These are phyloP conservation scores for Arachnopeziza araneosa DNA, from an alignment of 2,329 filamentous ascomycete species.

Conservation along the genomic window DNA sequence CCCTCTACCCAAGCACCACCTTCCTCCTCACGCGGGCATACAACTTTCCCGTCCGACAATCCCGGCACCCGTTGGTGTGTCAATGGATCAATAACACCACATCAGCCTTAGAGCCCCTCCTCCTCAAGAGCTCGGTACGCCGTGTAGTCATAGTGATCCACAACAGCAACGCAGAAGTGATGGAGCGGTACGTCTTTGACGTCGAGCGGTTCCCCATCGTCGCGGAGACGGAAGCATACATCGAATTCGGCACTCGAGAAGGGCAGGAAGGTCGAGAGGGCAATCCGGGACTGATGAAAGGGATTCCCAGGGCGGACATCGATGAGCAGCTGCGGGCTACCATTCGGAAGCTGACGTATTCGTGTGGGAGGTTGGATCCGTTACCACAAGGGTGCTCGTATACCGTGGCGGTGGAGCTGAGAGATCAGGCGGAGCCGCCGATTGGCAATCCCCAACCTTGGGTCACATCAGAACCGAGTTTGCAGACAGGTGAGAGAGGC, in stretches of 20 bases:
- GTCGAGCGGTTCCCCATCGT: constrained; percentile 35
- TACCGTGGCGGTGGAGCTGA: constrained; percentile 69
- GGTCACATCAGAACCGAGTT: constrained; percentile 47
- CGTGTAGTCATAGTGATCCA: constrained; percentile 34
- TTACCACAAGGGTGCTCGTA: constrained; percentile 65
- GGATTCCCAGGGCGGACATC: constrained; percentile 47
- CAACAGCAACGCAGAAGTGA: constrained; percentile 29
- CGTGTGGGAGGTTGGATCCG: constrained; percentile 49
- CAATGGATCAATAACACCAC: constrained; percentile 64
- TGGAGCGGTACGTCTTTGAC: constrained; percentile 40
- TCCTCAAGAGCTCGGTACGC: constrained; percentile 44
- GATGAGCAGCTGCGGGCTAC: constrained; percentile 68
- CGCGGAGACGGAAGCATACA: constrained; percentile 30
- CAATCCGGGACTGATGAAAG: neutral
- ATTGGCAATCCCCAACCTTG: constrained; percentile 58
- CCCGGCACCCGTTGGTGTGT: constrained; percentile 64
- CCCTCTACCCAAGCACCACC: constrained; percentile 59
- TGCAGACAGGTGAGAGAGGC: constrained; percentile 31
- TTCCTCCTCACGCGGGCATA: constrained; percentile 63
- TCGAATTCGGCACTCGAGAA: constrained; percentile 29
- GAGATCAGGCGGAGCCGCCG: constrained; percentile 51
- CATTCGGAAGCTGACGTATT: constrained; percentile 55
- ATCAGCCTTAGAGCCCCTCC: constrained; percentile 52
- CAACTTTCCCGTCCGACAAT: constrained; percentile 66
- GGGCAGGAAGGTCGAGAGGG: constrained; percentile 5